Evolutionary conservation across 2,329 filamentous ascomycete species (phyloP).

Genomic region (Blastomyces percursus): DNA sequence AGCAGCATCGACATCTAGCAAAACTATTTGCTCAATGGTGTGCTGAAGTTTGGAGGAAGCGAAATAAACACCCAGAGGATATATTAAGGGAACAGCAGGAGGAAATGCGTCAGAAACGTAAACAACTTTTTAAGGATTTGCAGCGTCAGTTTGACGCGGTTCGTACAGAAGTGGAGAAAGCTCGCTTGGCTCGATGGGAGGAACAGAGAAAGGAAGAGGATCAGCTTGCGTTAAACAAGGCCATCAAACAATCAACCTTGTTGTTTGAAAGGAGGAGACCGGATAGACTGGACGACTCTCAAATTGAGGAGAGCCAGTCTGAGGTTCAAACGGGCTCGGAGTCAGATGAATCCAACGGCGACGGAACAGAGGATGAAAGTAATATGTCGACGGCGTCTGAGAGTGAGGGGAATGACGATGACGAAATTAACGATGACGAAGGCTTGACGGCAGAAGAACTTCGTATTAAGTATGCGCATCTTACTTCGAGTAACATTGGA

Average conservation of each 20-base stretch:
- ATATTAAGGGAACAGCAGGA: slow-evolving; percentile 66
- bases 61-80: slow-evolving; percentile 51
- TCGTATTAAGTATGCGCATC: slow-evolving; percentile 36
- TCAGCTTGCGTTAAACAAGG: slow-evolving; percentile 45
- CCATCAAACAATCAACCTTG: slow-evolving; percentile 42
- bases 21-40: slow-evolving; percentile 59
- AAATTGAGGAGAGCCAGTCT: slow-evolving; percentile 53
- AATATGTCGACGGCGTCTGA: slow-evolving; percentile 41
- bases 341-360: slow-evolving; percentile 57
- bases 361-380: slow-evolving; percentile 43
- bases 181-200: slow-evolving; percentile 48
- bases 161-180: slow-evolving; percentile 46
- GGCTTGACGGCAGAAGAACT: slow-evolving; percentile 38
- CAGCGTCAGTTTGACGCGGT: slow-evolving; percentile 51
- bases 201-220: slow-evolving; percentile 41
- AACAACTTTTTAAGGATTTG: slow-evolving; percentile 55
- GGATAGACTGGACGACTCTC: slow-evolving; percentile 35
- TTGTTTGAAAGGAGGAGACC: slow-evolving; percentile 38
- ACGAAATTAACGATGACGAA: slow-evolving; percentile 34
- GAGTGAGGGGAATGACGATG: slow-evolving; percentile 31
- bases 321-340: slow-evolving; percentile 50
- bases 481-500: slow-evolving; percentile 21
- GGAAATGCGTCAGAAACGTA: slow-evolving; percentile 57
- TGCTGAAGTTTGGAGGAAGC: slow-evolving; percentile 33
- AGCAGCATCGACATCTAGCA: slow-evolving; percentile 62